These are phyloP conservation scores for Salvia sclarea DNA, from an alignment of 305 asterid species.

Conservation along the genomic window DNA sequence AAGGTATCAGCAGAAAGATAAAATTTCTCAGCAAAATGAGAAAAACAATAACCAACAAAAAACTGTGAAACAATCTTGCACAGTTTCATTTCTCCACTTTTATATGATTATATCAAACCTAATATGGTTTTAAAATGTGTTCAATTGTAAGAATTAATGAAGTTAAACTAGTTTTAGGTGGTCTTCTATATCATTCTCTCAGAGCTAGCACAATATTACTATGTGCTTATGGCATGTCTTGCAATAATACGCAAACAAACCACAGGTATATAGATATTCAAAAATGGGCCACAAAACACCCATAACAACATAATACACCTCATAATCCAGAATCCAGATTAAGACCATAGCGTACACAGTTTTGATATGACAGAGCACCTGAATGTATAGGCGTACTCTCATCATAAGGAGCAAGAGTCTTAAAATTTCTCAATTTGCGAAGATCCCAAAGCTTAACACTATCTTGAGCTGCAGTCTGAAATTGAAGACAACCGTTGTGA, in stretches of 20 bases:
- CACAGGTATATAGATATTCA: background rate
- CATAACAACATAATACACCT: background rate
- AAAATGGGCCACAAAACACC: background rate
- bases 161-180: background rate
- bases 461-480: constrained; percentile 95
- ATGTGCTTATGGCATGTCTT: background rate
- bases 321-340: background rate
- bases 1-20: background rate
- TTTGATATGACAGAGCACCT: background rate
- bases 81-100: background rate
- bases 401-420: constrained; percentile 43
- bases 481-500: constrained; percentile 31
- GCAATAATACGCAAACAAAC: background rate
- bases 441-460: constrained; percentile 98
- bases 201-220: background rate
- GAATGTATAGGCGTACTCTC: background rate
- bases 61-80: background rate
- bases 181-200: background rate
- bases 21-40: background rate
- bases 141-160: background rate
- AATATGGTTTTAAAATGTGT: background rate
- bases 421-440: constrained; percentile 45
- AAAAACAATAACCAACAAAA: background rate
- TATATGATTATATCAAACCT: too few species aligned
- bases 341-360: background rate